Conservation (phyloP, 176 grass and related monocot species). For the Tillandsia leiboldiana region DNA sequence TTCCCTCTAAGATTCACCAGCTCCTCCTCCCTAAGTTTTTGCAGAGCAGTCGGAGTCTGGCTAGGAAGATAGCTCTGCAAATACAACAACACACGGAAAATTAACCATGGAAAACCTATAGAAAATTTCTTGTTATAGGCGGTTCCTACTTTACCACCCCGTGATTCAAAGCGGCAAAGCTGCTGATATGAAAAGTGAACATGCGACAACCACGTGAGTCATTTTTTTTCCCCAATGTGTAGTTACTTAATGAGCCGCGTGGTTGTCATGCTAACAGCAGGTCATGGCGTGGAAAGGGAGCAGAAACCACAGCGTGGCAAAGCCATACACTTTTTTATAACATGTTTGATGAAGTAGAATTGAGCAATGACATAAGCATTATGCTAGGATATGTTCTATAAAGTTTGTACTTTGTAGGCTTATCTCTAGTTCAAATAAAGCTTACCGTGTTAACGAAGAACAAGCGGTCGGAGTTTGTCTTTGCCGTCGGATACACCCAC, state of each 20-base stretch:
- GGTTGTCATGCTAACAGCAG: too few species aligned
- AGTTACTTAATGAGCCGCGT: too few species aligned
- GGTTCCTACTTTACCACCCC: neutral
- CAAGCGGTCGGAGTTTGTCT: conserved; percentile 57
- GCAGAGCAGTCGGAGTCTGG: conserved; percentile 49
- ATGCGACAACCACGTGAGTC: too few species aligned
- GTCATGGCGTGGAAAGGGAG: too few species aligned
- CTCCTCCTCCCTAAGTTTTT: conserved; percentile 54
- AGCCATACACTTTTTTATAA: too few species aligned
- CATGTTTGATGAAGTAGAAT: neutral
- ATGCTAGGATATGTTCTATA: neutral
- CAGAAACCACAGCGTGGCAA: too few species aligned
- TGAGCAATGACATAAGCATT: neutral
- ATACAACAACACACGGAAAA: too few species aligned
- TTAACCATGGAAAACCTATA: too few species aligned
- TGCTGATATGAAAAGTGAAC: neutral
- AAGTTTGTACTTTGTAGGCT: neutral
- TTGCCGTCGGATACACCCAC: conserved; percentile 70
- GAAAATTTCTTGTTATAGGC: neutral
- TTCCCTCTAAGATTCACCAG: conserved; percentile 48
- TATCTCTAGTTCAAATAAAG: neutral
- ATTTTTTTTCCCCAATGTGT: too few species aligned
- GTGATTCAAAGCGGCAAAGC: neutral
- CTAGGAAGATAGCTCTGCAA: conserved; percentile 59
- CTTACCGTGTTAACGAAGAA: conserved; percentile 75